phyloP scores from a whole-genome alignment of 345 rosid genomes.

The Linum trigynum region DNA sequence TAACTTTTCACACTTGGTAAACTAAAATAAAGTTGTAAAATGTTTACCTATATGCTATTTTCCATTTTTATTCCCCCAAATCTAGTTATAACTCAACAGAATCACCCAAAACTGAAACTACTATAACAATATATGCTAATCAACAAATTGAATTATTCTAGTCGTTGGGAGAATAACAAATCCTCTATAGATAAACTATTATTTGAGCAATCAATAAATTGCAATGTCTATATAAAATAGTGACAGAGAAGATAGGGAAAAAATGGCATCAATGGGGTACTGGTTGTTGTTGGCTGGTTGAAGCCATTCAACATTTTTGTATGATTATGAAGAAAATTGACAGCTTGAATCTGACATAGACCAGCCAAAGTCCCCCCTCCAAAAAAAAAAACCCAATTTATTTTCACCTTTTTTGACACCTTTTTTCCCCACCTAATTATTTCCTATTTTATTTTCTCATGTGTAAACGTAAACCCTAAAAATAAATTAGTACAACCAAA shows the following conservation, averaged over 20 bases:
- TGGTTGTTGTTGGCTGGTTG: background rate
- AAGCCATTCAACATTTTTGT: background rate
- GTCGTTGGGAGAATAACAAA: too few relatives aligned
- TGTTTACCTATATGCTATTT: too few relatives aligned
- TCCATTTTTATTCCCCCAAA: too few relatives aligned
- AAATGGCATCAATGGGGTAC: background rate
- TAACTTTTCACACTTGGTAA: too few relatives aligned
- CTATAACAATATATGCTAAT: too few relatives aligned
- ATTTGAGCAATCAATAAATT: too few relatives aligned
- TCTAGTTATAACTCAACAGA: too few relatives aligned
- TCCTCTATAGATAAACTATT: too few relatives aligned
- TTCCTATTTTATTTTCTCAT: background rate
- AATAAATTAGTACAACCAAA: background rate
- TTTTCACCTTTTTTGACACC: background rate
- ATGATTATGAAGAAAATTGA: background rate
- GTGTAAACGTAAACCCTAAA: background rate
- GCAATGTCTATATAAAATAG: too few relatives aligned
- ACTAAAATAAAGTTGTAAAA: too few relatives aligned
- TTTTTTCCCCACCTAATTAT: background rate
- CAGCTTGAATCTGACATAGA: slow-evolving; percentile 1
- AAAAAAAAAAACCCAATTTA: background rate
- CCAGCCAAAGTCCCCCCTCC: background rate
- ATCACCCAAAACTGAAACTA: too few relatives aligned
- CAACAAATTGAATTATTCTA: too few relatives aligned
- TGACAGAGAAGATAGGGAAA: background rate